phyloP scores from a whole-genome alignment of 2,329 filamentous ascomycete genomes.

The Apiospora arundinis region DNA sequence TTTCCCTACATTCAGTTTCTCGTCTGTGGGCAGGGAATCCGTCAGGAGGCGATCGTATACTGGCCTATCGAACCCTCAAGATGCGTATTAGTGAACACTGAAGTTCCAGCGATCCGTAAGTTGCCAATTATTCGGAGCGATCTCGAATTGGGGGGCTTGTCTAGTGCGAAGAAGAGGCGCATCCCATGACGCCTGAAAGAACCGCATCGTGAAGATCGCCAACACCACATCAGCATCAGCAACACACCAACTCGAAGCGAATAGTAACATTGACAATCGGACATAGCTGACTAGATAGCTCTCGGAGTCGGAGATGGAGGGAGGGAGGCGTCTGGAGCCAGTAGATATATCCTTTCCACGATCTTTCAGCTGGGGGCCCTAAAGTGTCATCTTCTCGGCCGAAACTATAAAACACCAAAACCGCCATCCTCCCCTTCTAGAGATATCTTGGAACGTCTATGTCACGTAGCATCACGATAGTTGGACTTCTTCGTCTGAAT shows the following conservation, averaged over 20 bases:
- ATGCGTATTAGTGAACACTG: background rate
- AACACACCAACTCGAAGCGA: background rate
- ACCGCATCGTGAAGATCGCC: background rate
- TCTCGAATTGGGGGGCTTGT: background rate
- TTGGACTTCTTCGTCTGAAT: background rate
- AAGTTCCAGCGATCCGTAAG: background rate
- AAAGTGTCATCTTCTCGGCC: conserved; percentile 12
- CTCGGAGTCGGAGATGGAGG: background rate
- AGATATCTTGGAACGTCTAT: background rate
- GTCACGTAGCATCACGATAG: background rate
- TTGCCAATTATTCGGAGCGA: rapidly evolving
- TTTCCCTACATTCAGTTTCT: too few species aligned
- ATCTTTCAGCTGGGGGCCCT: background rate
- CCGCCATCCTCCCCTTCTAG: background rate
- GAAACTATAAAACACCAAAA: background rate
- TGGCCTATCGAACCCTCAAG: background rate
- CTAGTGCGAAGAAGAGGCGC: background rate
- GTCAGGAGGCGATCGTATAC: background rate
- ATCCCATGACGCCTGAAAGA: background rate
- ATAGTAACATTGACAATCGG: background rate
- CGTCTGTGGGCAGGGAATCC: too few species aligned
- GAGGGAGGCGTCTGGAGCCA: background rate
- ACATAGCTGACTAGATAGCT: background rate
- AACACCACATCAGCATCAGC: background rate
- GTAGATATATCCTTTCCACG: conserved; percentile 13